Conservation (phyloP, 371 early-diverging fungal genomes). For the Lichtheimia ornata region DNA sequence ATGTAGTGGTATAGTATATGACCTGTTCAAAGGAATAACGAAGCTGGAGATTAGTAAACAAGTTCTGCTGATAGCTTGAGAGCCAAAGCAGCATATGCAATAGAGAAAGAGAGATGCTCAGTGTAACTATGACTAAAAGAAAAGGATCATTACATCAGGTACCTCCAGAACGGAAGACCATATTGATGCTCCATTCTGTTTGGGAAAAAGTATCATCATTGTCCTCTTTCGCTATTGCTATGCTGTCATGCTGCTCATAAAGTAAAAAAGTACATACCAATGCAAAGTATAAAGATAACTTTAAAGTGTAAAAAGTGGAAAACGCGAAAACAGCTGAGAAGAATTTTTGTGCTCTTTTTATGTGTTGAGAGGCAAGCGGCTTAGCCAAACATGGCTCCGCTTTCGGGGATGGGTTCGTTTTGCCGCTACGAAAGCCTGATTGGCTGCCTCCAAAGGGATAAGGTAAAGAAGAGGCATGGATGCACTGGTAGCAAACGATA, state of each 20-base stretch:
- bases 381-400: too few species aligned
- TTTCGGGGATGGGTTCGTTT: too few species aligned
- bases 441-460: too few species aligned
- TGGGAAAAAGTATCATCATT: constrained; percentile 4
- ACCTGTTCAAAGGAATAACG: too few species aligned
- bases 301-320: neutral
- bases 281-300: neutral
- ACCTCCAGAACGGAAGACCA: constrained; percentile 2
- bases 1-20: neutral
- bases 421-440: too few species aligned
- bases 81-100: neutral
- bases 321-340: neutral
- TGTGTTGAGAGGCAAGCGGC: neutral
- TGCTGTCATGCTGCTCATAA: too few species aligned
- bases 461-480: too few species aligned
- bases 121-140: constrained; percentile 4
- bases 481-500: too few species aligned
- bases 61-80: too few species aligned
- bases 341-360: neutral
- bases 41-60: too few species aligned
- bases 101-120: neutral
- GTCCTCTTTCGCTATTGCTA: neutral
- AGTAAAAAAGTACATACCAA: neutral
- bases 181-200: constrained; percentile 1
- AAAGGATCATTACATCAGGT: constrained; percentile 5